Percentiles rank a stretch among this genome's conserved stretches.
phyloP scores from a whole-genome alignment of 495 filamentous ascomycete species.

The Penicillium coprophilum region DNA sequence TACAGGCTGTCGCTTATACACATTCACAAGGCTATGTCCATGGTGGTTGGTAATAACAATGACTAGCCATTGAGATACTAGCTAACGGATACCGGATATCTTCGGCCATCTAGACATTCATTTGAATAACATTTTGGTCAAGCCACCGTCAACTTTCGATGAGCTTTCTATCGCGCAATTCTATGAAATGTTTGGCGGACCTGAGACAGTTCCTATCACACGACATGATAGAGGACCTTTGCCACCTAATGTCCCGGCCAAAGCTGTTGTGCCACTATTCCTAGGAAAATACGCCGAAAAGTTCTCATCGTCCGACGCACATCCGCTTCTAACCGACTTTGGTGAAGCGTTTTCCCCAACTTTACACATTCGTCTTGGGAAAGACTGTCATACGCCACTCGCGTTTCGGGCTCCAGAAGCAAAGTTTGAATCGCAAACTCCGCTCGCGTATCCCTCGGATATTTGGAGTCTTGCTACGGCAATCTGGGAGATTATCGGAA shows the following conservation, averaged over 20 bases:
- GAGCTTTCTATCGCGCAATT: slow-evolving; percentile 18
- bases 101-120: slow-evolving; percentile 34
- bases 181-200: slow-evolving; percentile 19
- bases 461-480: slow-evolving; percentile 39
- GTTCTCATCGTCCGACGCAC: slow-evolving; percentile 28
- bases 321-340: slow-evolving; percentile 34
- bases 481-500: slow-evolving; percentile 41
- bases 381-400: slow-evolving; percentile 34
- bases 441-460: slow-evolving; percentile 33
- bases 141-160: slow-evolving; percentile 34
- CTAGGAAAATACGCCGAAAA: slow-evolving; percentile 33
- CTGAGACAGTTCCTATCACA: slow-evolving; percentile 20
- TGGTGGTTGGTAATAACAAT: slow-evolving; percentile 24
- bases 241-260: slow-evolving; percentile 23
- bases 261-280: slow-evolving; percentile 31
- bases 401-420: slow-evolving; percentile 36
- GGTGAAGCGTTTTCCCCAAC: slow-evolving; percentile 34
- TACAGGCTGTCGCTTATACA: slow-evolving; percentile 30
- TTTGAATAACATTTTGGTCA: slow-evolving; percentile 37
- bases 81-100: slow-evolving; percentile 1
- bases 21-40: slow-evolving; percentile 39
- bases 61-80: background rate
- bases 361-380: slow-evolving; percentile 22
- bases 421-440: slow-evolving; percentile 26
- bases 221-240: slow-evolving; percentile 17